Conservation (phyloP, 805 yeast species). For the Naumovozyma baii region DNA sequence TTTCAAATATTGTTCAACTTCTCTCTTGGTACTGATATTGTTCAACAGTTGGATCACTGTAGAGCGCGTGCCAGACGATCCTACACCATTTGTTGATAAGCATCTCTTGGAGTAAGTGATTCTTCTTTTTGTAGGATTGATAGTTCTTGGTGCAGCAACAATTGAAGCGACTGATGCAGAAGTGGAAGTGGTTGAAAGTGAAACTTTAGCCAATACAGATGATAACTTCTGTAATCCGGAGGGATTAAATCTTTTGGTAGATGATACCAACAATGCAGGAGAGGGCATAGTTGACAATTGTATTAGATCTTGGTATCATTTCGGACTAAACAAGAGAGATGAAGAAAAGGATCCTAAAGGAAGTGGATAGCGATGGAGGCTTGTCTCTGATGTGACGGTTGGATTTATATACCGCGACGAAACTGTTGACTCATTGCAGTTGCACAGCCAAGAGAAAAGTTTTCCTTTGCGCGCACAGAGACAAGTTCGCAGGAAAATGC, state of each 20-base stretch:
- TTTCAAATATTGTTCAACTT: constrained; percentile 93
- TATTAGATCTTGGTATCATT: too few species aligned
- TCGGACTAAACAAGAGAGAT: too few species aligned
- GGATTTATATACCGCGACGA: too few species aligned
- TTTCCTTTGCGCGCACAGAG: too few species aligned
- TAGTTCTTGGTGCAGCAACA: constrained; percentile 7
- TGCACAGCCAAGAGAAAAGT: too few species aligned
- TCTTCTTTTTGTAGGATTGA: constrained; percentile 12
- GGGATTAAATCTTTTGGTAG: constrained; percentile 17
- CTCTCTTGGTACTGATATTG: constrained; percentile 94
- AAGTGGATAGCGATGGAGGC: constrained; percentile 9
- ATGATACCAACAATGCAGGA: constrained; percentile 20
- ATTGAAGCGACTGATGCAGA: constrained; percentile 11
- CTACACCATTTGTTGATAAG: constrained; percentile 20
- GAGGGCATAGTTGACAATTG: constrained; percentile 21
- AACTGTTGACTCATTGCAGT: too few species aligned
- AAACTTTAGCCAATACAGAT: constrained; percentile 9
- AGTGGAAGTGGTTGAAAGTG: constrained; percentile 5
- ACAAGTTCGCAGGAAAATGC: too few species aligned
- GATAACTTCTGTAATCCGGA: constrained; percentile 13
- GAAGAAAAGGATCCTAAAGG: constrained; percentile 8
- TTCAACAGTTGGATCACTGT: constrained; percentile 91
- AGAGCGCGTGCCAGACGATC: constrained; percentile 54
- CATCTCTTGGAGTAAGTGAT: constrained; percentile 24
- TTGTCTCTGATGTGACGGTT: too few species aligned